Base-by-base conservation (phyloP, 2,329 filamentous ascomycete species). In the Fusarium phyllophilum region DNA sequence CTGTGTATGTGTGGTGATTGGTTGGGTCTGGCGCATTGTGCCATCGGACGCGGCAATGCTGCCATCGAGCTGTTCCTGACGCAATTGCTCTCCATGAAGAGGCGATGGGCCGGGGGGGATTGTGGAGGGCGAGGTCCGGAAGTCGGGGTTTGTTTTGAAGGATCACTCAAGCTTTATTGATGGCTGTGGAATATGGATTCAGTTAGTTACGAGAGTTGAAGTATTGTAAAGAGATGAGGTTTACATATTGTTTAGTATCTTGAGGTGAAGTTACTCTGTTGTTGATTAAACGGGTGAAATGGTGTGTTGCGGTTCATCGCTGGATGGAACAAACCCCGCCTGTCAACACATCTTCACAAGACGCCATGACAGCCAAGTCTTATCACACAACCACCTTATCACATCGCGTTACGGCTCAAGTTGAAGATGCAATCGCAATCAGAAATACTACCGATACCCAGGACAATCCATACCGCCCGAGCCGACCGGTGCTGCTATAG, bases 31-130 rank as follows among this genome's bases (percentile, higher is more conserved):
- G 38, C 34, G 26, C 66, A 78, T 78, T 78, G 59, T 78, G 76
- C 76, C 76, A 78, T 78, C 62, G 38, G 57, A 29, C 18, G 51
- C 68, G 68, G 49, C 73, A 72, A 78, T 78, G 68, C 74, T 77
- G 76, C 74, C 76, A 78, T 78, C 75, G 74, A 54, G 34, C 31
- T 45, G 73, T 69, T 65, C 75, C 75, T 78, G 76, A 78, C 76
- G 76, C 76, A 72, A 78, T 76, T 66, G 66, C 54, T 45, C 46
- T 58, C 36, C 29, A 42, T 55, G 66, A 48, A 67, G 45, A 64
- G 66, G 70, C 71, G 66, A 73, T 74, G 71, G 34, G 62, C 71
- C 71, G 69, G 66, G 44, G 55, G 36, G 15, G 42, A 26, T 52
- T 73, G 60, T 48, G 58, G 65, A 59, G 36, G 52, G 22, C 9